Conservation (phyloP, 2,329 filamentous ascomycete species). For the Elsinoe perseae region DNA sequence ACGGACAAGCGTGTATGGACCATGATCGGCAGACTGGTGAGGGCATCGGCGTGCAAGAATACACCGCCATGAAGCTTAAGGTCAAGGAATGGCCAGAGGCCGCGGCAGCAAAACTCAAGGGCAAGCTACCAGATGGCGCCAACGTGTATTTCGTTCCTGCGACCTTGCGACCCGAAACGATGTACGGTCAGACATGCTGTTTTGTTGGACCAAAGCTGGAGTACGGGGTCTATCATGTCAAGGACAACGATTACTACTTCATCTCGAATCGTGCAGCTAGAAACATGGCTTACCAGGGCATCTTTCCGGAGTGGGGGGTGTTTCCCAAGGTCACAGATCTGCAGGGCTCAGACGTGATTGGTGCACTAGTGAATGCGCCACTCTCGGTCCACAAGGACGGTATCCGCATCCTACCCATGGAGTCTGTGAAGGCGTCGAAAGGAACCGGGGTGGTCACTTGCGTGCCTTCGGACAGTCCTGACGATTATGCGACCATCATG, state of each 20-base stretch:
- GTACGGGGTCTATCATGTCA: constrained; percentile 78
- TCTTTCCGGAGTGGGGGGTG: constrained; percentile 69
- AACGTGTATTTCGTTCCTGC: constrained; percentile 86
- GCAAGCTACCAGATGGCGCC: constrained; percentile 68
- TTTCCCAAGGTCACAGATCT: constrained; percentile 68
- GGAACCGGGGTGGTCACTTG: constrained; percentile 94
- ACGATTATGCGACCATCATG: constrained; percentile 82
- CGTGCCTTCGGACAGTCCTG: constrained; percentile 90
- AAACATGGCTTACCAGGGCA: constrained; percentile 94
- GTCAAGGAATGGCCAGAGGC: constrained; percentile 81
- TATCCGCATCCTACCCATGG: constrained; percentile 90
- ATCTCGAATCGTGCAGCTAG: constrained; percentile 74
- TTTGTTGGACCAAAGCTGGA: constrained; percentile 86
- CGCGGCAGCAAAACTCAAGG: constrained; percentile 62
- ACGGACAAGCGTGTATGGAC: constrained; percentile 80
- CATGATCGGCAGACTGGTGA: constrained; percentile 77
- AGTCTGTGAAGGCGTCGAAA: constrained; percentile 82
- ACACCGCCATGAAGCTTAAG: constrained; percentile 84
- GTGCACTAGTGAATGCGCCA: constrained; percentile 82
- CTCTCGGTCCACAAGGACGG: constrained; percentile 76
- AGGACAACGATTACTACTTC: constrained; percentile 64
- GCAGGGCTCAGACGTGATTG: constrained; percentile 70
- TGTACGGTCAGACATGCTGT: constrained; percentile 96
- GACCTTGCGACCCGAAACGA: constrained; percentile 89
- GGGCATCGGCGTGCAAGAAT: constrained; percentile 79